Conservation (phyloP, 306 rosid species). For the Carpinus fangiana region DNA sequence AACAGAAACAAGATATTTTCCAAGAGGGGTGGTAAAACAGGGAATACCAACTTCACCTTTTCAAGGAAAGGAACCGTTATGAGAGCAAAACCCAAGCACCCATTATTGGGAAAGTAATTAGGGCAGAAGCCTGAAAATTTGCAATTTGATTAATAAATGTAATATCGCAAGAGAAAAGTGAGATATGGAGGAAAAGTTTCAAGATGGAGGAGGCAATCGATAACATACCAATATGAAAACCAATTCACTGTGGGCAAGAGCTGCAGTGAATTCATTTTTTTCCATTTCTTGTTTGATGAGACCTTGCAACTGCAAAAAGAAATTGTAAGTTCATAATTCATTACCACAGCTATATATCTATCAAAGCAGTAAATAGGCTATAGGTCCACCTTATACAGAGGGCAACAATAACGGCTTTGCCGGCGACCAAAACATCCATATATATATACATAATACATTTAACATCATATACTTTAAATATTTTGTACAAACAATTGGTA, state of each 20-base stretch:
- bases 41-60: background rate
- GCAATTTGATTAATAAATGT: conserved; percentile 30
- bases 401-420: background rate
- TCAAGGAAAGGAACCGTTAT: conserved; percentile 28
- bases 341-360: conserved; percentile 6
- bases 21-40: conserved; percentile 11
- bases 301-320: conserved; percentile 65
- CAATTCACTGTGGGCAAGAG: conserved; percentile 63
- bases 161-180: conserved; percentile 2
- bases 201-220: conserved; percentile 7
- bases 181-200: conserved; percentile 4
- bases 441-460: background rate
- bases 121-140: conserved; percentile 72
- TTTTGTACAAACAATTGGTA: background rate
- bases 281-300: conserved; percentile 63
- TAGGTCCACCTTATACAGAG: background rate
- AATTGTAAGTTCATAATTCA: conserved; percentile 3
- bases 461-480: background rate
- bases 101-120: conserved; percentile 67
- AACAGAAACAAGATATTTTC: conserved; percentile 22
- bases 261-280: conserved; percentile 57
- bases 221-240: conserved; percentile 72
- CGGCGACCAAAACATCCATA: background rate
- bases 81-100: conserved; percentile 76
- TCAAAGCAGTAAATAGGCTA: background rate